Percentiles rank a stretch among this genome's conserved stretches.
Evolutionary conservation across 441 rosid species (phyloP).

Genomic region (Biscutella laevigata): DNA sequence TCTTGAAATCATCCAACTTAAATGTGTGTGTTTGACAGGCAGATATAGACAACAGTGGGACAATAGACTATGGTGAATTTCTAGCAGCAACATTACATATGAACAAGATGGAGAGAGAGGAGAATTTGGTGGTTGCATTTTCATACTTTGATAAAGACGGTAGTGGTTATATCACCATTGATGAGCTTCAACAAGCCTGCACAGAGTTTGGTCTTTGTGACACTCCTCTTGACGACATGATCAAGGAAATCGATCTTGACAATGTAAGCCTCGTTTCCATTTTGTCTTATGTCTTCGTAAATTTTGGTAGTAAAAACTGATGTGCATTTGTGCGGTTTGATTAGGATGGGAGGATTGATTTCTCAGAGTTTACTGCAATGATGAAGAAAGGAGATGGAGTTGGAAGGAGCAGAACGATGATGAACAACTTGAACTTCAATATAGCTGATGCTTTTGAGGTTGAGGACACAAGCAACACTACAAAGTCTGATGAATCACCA

Average conservation of each 20-base stretch:
- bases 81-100: conserved; percentile 80
- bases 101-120: conserved; percentile 77
- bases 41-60: conserved; percentile 78
- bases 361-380: conserved; percentile 73
- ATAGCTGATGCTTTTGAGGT: conserved; percentile 58
- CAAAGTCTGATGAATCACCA: conserved; percentile 17
- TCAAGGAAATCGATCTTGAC: conserved; percentile 75
- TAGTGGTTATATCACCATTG: conserved; percentile 74
- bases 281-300: background rate
- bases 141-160: conserved; percentile 79
- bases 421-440: conserved; percentile 49
- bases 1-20: background rate
- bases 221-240: conserved; percentile 62
- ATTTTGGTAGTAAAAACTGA: background rate
- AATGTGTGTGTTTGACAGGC: conserved; percentile 42
- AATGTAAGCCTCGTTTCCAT: conserved; percentile 40
- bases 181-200: conserved; percentile 87
- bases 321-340: background rate
- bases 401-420: conserved; percentile 63
- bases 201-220: conserved; percentile 72
- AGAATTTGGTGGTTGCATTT: conserved; percentile 68
- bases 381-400: conserved; percentile 63
- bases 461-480: background rate
- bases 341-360: conserved; percentile 83
- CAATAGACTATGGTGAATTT: conserved; percentile 86